A percentile compares a stretch with the other conserved stretches of the same genome.
These are phyloP conservation scores for Eutypa lata DNA, from an alignment of 2,329 filamentous ascomycete species.

Conservation along the genomic window DNA sequence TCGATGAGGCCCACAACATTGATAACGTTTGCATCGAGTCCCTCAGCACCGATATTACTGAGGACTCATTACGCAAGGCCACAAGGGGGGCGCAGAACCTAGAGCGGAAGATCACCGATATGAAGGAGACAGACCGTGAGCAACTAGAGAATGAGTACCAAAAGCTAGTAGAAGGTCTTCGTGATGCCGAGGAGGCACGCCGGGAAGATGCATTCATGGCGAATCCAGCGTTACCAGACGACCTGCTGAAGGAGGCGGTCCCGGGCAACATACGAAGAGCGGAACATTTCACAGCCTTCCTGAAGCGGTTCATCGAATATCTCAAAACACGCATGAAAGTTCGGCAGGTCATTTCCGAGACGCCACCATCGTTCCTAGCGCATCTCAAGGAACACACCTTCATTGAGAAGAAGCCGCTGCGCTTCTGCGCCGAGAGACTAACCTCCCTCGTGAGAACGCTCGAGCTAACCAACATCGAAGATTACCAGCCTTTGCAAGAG, in stretches of 20 bases:
- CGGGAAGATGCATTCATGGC: conserved; percentile 97
- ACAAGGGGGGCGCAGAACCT: conserved; percentile 87
- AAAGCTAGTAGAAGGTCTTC: conserved; percentile 87
- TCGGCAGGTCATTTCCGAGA: conserved; percentile 94
- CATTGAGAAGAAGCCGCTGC: conserved; percentile 91
- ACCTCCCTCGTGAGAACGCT: conserved; percentile 93
- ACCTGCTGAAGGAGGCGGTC: conserved; percentile 90
- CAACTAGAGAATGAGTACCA: conserved; percentile 94
- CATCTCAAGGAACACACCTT: conserved; percentile 95
- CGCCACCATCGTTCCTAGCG: conserved; percentile 85
- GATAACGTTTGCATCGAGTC: conserved; percentile 99
- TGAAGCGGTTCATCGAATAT: conserved; percentile 97
- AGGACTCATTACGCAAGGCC: conserved; percentile 89
- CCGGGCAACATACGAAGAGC: conserved; percentile 94
- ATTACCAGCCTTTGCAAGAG: conserved; percentile 94
- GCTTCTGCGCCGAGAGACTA: conserved; percentile 91
- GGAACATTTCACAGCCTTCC: conserved; percentile 91
- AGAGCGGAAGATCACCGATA: conserved; percentile 85
- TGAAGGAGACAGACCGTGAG: conserved; percentile 92
- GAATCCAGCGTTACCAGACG: conserved; percentile 90
- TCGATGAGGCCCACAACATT: conserved; percentile 98
- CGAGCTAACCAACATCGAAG: conserved; percentile 95
- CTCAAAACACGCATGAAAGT: conserved; percentile 98
- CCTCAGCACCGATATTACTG: conserved; percentile 91
- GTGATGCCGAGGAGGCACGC: conserved; percentile 82